Conservation (phyloP, 805 yeast species). For the Grigorovia jiainica region DNA sequence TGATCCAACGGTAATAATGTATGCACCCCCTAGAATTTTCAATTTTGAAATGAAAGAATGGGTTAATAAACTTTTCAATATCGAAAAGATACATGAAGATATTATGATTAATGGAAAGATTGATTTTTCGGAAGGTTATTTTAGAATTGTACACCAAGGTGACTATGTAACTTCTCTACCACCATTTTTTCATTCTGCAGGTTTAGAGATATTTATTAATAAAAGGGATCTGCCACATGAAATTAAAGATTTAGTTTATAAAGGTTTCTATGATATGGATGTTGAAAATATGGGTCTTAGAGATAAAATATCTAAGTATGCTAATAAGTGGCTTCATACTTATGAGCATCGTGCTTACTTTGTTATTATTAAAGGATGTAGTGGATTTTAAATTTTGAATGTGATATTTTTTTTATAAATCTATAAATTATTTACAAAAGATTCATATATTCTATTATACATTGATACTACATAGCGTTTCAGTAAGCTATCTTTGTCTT, state of each 20-base stretch:
- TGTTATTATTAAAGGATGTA: constrained; percentile 28
- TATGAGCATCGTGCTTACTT: constrained; percentile 33
- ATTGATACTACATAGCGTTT: background rate
- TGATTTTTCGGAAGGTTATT: constrained; percentile 30
- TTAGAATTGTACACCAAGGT: constrained; percentile 47
- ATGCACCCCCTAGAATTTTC: constrained; percentile 60
- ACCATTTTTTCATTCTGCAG: constrained; percentile 42
- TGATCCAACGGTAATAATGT: constrained; percentile 46
- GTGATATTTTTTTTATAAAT: background rate
- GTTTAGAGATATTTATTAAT: constrained; percentile 40
- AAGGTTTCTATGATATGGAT: constrained; percentile 10
- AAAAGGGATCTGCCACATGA: constrained; percentile 29
- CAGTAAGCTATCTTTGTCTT: constrained; percentile 1
- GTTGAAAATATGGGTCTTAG: constrained; percentile 1
- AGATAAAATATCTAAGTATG: constrained; percentile 2
- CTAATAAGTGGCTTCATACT: constrained; percentile 21
- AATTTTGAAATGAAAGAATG: constrained; percentile 40
- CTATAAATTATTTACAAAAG: constrained; percentile 1
- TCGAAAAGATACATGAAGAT: constrained; percentile 24
- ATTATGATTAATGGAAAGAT: constrained; percentile 21
- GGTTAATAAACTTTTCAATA: constrained; percentile 42
- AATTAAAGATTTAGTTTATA: constrained; percentile 18
- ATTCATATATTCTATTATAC: background rate
- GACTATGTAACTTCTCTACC: constrained; percentile 57
- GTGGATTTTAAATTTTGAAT: constrained; percentile 12